These are phyloP conservation scores for Scytalidium sp. DNA, from an alignment of 2,329 filamentous ascomycete genomes.

Conservation along the genomic window DNA sequence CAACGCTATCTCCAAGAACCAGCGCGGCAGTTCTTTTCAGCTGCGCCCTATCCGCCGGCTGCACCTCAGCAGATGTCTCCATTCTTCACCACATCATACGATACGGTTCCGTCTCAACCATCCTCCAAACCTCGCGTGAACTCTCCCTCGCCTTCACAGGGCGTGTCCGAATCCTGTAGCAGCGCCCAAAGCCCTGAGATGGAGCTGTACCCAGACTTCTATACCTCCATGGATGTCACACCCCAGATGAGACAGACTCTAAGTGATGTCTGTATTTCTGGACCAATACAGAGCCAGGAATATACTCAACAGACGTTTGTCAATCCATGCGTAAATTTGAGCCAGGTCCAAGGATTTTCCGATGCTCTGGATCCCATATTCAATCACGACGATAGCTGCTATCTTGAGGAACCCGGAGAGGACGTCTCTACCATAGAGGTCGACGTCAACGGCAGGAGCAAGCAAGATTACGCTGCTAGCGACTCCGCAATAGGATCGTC, in stretches of 20 bases:
- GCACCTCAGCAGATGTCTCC: background rate
- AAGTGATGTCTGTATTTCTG: constrained; percentile 2
- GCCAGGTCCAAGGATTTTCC: constrained; percentile 22
- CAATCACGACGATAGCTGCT: constrained; percentile 15
- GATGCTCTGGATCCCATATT: constrained; percentile 16
- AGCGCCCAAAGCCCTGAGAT: constrained; percentile 19
- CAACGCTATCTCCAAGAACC: constrained; percentile 2
- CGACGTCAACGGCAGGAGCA: background rate
- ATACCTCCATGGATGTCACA: constrained; percentile 2
- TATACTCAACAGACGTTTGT: constrained; percentile 3
- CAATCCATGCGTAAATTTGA: constrained; percentile 19
- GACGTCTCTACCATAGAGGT: constrained; percentile 10
- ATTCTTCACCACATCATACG: background rate
- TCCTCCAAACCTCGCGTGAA: constrained; percentile 8
- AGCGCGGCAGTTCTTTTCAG: background rate
- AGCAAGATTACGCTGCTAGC: background rate
- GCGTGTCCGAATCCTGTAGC: constrained; percentile 14
- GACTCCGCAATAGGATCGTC: constrained; percentile 15
- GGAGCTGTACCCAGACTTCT: constrained; percentile 14
- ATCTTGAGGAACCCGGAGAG: constrained; percentile 10
- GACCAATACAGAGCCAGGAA: background rate
- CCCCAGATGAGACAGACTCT: constrained; percentile 9
- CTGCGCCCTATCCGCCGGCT: background rate
- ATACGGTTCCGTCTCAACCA: background rate
- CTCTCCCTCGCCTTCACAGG: constrained; percentile 23